Evolutionary conservation across 2,329 filamentous ascomycete genomes (phyloP).

Genomic region (Mollisia scopiformis): DNA sequence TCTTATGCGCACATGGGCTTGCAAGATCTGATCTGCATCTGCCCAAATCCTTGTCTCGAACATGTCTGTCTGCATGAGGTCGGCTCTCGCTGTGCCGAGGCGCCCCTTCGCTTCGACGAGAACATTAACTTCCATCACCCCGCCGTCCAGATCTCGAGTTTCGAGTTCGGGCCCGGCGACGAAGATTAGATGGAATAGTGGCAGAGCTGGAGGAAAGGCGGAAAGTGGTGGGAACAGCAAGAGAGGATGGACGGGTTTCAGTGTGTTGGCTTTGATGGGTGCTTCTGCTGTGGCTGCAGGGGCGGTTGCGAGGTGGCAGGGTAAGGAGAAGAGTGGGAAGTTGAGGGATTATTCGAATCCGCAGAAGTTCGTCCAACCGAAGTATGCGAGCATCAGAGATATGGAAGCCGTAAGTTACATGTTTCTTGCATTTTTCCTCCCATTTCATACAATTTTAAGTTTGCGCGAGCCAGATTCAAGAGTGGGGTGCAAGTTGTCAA

Average conservation of each 20-base stretch:
- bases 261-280: conserved; percentile 29
- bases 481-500: background rate
- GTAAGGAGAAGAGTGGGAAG: conserved; percentile 13
- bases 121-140: background rate
- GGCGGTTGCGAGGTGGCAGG: conserved; percentile 19
- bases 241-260: conserved; percentile 29
- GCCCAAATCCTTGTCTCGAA: background rate
- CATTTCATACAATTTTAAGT: background rate
- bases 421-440: background rate
- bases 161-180: background rate
- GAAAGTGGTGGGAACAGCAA: background rate
- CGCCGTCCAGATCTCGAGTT: background rate
- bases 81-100: background rate
- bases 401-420: conserved; percentile 54
- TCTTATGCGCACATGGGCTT: conserved; percentile 1
- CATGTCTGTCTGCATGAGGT: conserved; percentile 4
- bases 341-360: conserved; percentile 33
- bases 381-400: conserved; percentile 51
- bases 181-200: conserved; percentile 18
- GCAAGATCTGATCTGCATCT: conserved; percentile 4
- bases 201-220: conserved; percentile 1
- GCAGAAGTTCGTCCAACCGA: conserved; percentile 32
- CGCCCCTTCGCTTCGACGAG: background rate
- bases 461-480: background rate
- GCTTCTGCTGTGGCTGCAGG: conserved; percentile 24